Evolutionary conservation across 169 alveolate species (phyloP).

Genomic region (Babesia bovis): DNA sequence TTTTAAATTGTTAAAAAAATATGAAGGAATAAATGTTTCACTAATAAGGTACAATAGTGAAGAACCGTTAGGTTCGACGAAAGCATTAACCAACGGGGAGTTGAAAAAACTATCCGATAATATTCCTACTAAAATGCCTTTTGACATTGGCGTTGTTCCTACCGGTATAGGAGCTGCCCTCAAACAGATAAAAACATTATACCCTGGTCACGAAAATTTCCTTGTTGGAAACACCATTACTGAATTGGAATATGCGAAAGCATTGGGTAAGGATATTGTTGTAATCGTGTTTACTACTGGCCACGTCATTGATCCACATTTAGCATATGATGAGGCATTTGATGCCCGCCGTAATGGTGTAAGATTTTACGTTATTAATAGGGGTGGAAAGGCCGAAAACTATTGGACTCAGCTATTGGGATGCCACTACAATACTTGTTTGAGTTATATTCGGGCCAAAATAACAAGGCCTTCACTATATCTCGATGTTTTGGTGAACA

Average conservation of each 20-base stretch:
- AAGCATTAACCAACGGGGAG: too few species aligned
- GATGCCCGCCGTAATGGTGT: conserved; percentile 55
- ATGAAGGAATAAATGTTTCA: not conserved
- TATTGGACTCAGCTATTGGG: conserved; percentile 47
- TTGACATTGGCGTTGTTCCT: not conserved
- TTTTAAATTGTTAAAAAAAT: too few species aligned
- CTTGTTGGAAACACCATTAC: not conserved
- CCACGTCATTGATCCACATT: not conserved
- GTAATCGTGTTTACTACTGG: conserved; percentile 53
- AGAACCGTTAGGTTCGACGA: too few species aligned
- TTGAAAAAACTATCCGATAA: too few species aligned
- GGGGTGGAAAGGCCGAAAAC: conserved; percentile 15
- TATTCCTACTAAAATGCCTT: too few species aligned
- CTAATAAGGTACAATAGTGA: too few species aligned
- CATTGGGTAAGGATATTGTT: conserved; percentile 29
- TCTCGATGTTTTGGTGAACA: not conserved
- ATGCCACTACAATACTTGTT: conserved; percentile 41
- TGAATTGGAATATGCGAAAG: not conserved
- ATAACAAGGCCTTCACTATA: not conserved
- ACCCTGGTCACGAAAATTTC: conserved; percentile 1
- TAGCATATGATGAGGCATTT: conserved; percentile 47
- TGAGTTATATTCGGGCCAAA: not conserved
- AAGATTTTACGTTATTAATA: conserved; percentile 32
- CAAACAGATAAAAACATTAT: conserved; percentile 20
- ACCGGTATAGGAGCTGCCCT: conserved; percentile 44